phyloP scores from a whole-genome alignment of 2,329 filamentous ascomycete genomes.

The Chalaropsis ovoidea region DNA sequence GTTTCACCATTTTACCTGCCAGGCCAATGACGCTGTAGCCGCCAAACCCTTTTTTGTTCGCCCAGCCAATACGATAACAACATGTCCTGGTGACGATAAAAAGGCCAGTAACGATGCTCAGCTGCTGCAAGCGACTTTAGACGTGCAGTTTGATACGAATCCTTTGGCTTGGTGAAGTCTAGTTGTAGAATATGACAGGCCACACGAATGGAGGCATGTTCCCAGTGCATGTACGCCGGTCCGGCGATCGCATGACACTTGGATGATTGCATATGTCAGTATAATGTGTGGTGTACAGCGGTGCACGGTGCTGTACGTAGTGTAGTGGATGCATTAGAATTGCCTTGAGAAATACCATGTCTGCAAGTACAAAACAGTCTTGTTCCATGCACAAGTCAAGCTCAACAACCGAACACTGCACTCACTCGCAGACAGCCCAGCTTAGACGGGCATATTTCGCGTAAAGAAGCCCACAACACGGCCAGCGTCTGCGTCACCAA shows the following conservation, averaged over 20 bases:
- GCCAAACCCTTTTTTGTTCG: not conserved
- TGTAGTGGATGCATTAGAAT: too few species aligned
- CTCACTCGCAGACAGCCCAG: not conserved
- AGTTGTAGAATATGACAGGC: too few species aligned
- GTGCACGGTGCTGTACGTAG: too few species aligned
- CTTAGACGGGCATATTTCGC: conserved; percentile 24
- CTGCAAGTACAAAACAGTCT: not conserved
- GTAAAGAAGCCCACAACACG: conserved; percentile 31
- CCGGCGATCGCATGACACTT: too few species aligned
- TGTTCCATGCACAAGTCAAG: not conserved
- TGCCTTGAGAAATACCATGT: too few species aligned
- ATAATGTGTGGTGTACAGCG: too few species aligned
- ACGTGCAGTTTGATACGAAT: too few species aligned
- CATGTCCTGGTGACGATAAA: not conserved
- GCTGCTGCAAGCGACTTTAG: not conserved
- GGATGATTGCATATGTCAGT: too few species aligned
- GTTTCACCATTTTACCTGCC: not conserved
- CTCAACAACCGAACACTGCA: too few species aligned
- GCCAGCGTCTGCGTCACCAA: conserved; percentile 31
- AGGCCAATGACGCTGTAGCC: not conserved
- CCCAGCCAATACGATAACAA: not conserved
- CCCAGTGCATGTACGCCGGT: too few species aligned
- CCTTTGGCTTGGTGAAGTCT: not conserved
- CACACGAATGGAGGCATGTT: too few species aligned
- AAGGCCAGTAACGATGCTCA: not conserved